Conservation (phyloP, 805 yeast species). For the Wickerhamia fluorescens region DNA sequence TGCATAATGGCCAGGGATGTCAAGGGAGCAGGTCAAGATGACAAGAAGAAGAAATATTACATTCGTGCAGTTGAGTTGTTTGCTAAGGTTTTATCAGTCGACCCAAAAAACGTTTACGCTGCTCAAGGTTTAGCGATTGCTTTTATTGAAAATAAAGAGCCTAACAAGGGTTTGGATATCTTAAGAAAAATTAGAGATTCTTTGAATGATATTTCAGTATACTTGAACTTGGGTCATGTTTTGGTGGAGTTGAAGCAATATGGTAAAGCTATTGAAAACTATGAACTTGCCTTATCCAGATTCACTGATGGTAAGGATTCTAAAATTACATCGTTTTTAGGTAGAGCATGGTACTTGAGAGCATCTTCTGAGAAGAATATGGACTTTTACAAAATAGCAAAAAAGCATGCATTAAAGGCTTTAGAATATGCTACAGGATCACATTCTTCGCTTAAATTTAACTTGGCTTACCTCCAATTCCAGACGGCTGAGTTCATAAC, state of each 20-base stretch:
- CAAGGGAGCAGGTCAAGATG: conserved; percentile 38
- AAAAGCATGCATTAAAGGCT: conserved; percentile 58
- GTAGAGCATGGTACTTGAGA: conserved; percentile 83
- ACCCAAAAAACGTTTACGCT: conserved; percentile 83
- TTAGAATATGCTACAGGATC: conserved; percentile 24
- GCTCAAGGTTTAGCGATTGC: conserved; percentile 96
- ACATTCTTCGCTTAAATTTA: conserved; percentile 50
- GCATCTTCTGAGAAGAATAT: conserved; percentile 63
- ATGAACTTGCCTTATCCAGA: conserved; percentile 69
- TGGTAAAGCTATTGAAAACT: conserved; percentile 80
- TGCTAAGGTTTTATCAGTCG: conserved; percentile 80
- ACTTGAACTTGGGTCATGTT: conserved; percentile 84
- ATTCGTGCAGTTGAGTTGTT: conserved; percentile 87
- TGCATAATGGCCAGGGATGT: conserved; percentile 73
- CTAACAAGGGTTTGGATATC: conserved; percentile 73
- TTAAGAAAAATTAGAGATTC: conserved; percentile 88
- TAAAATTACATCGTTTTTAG: conserved; percentile 62
- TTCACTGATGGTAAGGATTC: conserved; percentile 60
- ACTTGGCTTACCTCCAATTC: conserved; percentile 75
- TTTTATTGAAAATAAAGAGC: conserved; percentile 76
- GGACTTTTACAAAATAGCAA: conserved; percentile 52
- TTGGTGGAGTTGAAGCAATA: conserved; percentile 74
- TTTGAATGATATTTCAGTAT: conserved; percentile 73
- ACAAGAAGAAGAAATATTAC: conserved; percentile 65
- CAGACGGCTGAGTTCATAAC: conserved; percentile 80